Conservation (phyloP, 345 rosid species). For the Sonneratia caseolaris region DNA sequence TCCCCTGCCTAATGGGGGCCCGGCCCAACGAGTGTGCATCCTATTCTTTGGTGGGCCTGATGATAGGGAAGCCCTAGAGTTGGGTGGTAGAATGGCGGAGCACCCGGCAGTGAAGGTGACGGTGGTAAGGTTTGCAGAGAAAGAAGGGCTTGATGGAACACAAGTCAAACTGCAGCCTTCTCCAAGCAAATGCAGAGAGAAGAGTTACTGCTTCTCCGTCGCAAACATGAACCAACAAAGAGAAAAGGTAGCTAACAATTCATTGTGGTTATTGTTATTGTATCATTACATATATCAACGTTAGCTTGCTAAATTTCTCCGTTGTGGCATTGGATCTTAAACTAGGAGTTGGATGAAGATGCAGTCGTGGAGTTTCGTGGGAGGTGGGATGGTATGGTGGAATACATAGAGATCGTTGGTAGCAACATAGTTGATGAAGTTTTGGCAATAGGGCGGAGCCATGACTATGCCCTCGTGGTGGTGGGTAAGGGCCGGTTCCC, state of each 20-base stretch:
- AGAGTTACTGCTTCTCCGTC: conserved; percentile 42
- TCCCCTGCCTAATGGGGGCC: conserved; percentile 11
- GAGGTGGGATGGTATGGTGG: neutral
- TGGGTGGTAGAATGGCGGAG: conserved; percentile 66
- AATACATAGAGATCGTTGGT: neutral
- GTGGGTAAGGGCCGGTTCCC: conserved; percentile 2
- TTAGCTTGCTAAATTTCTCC: neutral
- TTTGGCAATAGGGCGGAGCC: neutral
- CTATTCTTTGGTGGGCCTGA: conserved; percentile 78
- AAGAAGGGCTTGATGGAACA: conserved; percentile 17
- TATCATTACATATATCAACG: no score
- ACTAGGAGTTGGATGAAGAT: neutral
- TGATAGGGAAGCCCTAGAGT: conserved; percentile 64
- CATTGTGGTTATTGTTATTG: neutral
- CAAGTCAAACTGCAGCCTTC: conserved; percentile 30
- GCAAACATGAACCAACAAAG: conserved; percentile 33
- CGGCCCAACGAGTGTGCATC: conserved; percentile 41
- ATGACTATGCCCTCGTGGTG: neutral
- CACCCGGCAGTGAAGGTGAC: conserved; percentile 54
- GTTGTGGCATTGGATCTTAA: neutral
- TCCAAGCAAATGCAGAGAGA: conserved; percentile 26
- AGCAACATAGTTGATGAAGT: neutral
- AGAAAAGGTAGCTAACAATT: conserved; percentile 29
- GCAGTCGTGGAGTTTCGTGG: neutral
- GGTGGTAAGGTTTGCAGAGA: conserved; percentile 37